Evolutionary conservation across 345 rosid genomes (phyloP).

Genomic region (Corchorus capsularis): DNA sequence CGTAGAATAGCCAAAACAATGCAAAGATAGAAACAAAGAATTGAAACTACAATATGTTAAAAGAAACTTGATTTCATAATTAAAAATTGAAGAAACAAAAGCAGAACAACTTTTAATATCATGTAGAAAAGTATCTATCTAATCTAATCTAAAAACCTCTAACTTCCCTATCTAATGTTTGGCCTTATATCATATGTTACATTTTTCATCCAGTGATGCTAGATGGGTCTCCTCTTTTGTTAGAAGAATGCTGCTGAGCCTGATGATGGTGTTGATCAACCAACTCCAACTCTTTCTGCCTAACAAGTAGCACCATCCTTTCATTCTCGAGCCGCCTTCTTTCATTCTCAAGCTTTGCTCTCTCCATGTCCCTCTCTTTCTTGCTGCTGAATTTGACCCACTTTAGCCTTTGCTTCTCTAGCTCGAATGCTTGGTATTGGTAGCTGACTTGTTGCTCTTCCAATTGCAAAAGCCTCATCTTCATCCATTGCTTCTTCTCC

Average conservation of each 20-base stretch:
- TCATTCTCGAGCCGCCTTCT: slow-evolving; percentile 68
- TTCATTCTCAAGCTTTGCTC: slow-evolving; percentile 71
- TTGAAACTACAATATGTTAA: not conserved
- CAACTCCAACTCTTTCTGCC: slow-evolving; percentile 74
- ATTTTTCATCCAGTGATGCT: slow-evolving; percentile 46
- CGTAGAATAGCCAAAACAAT: not conserved
- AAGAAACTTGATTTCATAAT: not conserved
- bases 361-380: slow-evolving; percentile 98
- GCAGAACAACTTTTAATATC: not conserved
- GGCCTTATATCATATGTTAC: not conserved
- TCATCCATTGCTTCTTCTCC: slow-evolving; percentile 97
- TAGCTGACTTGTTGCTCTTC: slow-evolving; percentile 75
- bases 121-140: not conserved
- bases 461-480: slow-evolving; percentile 51
- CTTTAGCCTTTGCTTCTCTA: slow-evolving; percentile 90
- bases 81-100: not conserved
- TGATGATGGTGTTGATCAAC: slow-evolving; percentile 45
- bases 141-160: not conserved
- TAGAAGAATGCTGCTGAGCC: slow-evolving; percentile 51
- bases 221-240: slow-evolving; percentile 68
- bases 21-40: not conserved
- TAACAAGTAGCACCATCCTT: slow-evolving; percentile 63
- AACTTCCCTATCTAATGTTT: not conserved
- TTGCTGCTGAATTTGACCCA: slow-evolving; percentile 86
- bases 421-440: slow-evolving; percentile 61